These are phyloP conservation scores for Aspergillus tamarii DNA, from an alignment of 2,329 filamentous ascomycete species.

Conservation along the genomic window DNA sequence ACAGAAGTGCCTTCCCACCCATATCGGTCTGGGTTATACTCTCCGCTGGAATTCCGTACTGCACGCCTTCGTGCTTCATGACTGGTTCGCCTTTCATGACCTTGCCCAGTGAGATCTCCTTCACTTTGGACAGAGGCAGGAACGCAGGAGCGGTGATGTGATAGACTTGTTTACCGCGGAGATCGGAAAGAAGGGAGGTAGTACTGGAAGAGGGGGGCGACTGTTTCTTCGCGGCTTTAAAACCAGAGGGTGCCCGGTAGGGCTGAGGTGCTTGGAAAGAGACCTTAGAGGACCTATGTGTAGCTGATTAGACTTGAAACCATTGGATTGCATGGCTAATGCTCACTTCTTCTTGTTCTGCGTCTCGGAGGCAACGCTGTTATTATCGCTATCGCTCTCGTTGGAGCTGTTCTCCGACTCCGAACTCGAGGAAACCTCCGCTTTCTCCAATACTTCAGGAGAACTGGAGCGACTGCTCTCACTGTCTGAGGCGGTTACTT, in stretches of 20 bases:
- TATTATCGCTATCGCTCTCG: slow-evolving; percentile 19
- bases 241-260: slow-evolving; percentile 49
- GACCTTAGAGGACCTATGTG: slow-evolving; percentile 14
- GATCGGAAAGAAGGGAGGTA: slow-evolving; percentile 41
- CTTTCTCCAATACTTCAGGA: slow-evolving; percentile 15
- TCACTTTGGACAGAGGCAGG: slow-evolving; percentile 48
- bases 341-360: slow-evolving; percentile 15
- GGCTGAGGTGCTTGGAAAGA: slow-evolving; percentile 35
- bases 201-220: slow-evolving; percentile 35
- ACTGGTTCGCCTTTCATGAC: slow-evolving; percentile 46
- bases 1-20: slow-evolving; percentile 36
- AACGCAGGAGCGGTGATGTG: slow-evolving; percentile 52
- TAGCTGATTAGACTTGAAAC: slow-evolving; percentile 1
- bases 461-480: slow-evolving; percentile 15
- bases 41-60: slow-evolving; percentile 45
- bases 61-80: slow-evolving; percentile 45
- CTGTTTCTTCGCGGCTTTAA: slow-evolving; percentile 41
- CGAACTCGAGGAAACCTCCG: slow-evolving; percentile 10
- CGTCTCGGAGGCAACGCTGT: slow-evolving; percentile 14
- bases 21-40: slow-evolving; percentile 32
- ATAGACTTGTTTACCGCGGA: slow-evolving; percentile 51
- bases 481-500: slow-evolving; percentile 21
- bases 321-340: background rate
- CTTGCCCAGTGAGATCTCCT: slow-evolving; percentile 47
- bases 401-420: slow-evolving; percentile 17